Percentiles rank a stretch among this genome's conserved stretches.
These are phyloP conservation scores for Claviceps cyperi DNA, from an alignment of 2,329 filamentous ascomycete species.

Conservation along the genomic window DNA sequence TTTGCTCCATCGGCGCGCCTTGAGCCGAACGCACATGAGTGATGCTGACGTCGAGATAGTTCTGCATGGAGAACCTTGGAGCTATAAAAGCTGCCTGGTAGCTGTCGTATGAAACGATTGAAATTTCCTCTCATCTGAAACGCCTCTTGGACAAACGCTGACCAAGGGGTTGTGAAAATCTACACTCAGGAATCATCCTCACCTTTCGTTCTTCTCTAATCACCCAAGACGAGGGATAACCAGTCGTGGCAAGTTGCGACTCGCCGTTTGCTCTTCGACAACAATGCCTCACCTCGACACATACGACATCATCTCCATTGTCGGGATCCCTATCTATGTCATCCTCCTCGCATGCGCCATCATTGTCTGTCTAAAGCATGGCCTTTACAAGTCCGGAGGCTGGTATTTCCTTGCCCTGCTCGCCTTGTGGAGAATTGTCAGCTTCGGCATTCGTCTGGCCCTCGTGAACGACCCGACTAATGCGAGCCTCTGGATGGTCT, in stretches of 20 bases:
- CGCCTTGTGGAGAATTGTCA: conserved; percentile 41
- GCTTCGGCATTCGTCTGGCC: conserved; percentile 29
- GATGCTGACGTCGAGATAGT: background rate
- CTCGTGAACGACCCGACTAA: conserved; percentile 36
- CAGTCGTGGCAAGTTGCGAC: background rate
- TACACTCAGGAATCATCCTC: background rate
- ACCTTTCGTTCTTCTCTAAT: background rate
- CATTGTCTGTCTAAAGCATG: conserved; percentile 30
- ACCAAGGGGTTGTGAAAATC: background rate
- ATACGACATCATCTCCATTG: conserved; percentile 19
- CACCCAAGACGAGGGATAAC: background rate
- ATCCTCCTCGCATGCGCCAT: conserved; percentile 16
- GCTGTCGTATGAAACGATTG: background rate
- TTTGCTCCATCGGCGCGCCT: background rate
- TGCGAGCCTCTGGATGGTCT: conserved; percentile 18
- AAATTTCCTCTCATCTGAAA: background rate
- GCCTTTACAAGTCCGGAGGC: background rate
- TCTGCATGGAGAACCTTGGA: background rate
- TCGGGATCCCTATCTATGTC: conserved; percentile 17
- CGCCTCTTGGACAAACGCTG: background rate
- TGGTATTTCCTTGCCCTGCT: conserved; percentile 34
- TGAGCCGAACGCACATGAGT: background rate
- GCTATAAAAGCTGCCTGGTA: background rate
- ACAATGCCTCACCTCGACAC: conserved; percentile 11
- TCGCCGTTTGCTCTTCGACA: background rate